Base-by-base conservation (phyloP, 805 yeast genomes). In the Yamadazyma paraphyllophila region DNA sequence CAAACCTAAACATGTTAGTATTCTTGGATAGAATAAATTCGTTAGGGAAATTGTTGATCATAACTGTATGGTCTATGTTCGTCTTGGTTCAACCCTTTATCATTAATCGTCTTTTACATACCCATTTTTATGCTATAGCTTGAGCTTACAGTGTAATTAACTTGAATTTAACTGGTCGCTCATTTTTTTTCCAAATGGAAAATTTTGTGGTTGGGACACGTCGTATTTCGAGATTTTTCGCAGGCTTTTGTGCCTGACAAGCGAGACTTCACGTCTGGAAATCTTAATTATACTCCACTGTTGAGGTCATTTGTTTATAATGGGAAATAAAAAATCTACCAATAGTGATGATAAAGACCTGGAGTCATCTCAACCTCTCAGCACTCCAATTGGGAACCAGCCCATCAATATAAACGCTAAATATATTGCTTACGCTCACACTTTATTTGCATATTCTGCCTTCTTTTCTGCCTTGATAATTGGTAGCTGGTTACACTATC, bases 401-500 rank as follows among this genome's bases (percentile, higher is more conserved):
- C 35, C 43, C 30, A 32, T 44, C 14, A 14, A 25, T 24, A 17
- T 88, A 58, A 85, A 81, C 63, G 96, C 86, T 30, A 77, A 76
- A 48, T 70, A 76, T 55, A 72, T 90, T 33, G 87, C 95, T 2
- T 67, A 78, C 47, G 80, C 87, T 1, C 97, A 90, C 63, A 76
- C 92, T 0, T 50, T 80, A 0, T 83, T 81, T 58, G 92, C 96
- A 1, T 69, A 77, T 4, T 65, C 81, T 10, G 96, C 97, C 1
- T 91, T 91, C 57, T 29, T 85, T 4, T 77, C 80, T 0, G 96
- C 97, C 2, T 73, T 91, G 17, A 59, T 74, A 0, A 81, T 88
- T 25, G 97, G 96, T 1, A 80, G 80, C 50, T 73, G 73, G 43
- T 73, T 92, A 20, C 99, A 92, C 66, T 94, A 82, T 66, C 71